phyloP scores from a whole-genome alignment of 345 rosid genomes.

The Clausena lansium region DNA sequence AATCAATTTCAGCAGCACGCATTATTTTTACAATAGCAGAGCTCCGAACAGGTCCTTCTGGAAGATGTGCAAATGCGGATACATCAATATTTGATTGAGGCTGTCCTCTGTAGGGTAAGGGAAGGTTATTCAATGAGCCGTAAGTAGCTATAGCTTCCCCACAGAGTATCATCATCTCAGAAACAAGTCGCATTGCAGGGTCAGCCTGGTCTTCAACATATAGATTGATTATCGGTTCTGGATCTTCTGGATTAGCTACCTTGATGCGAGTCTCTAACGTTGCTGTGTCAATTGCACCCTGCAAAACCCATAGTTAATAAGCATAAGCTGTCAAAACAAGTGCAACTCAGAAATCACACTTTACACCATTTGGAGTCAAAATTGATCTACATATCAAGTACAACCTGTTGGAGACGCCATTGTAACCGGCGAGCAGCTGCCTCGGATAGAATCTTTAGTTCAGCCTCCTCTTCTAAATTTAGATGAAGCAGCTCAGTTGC shows the following conservation, averaged over 20 bases:
- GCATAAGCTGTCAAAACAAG: too few species aligned
- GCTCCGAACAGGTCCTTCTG: constrained; percentile 92
- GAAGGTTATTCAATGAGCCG: constrained; percentile 69
- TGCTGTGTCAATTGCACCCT: constrained; percentile 96
- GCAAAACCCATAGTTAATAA: constrained; percentile 19
- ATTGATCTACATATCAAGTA: constrained; percentile 6
- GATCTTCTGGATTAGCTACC: constrained; percentile 84
- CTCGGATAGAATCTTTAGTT: constrained; percentile 69
- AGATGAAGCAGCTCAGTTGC: constrained; percentile 86
- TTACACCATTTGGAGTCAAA: too few species aligned
- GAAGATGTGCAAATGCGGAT: constrained; percentile 82
- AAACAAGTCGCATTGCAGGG: constrained; percentile 88
- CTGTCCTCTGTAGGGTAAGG: constrained; percentile 96
- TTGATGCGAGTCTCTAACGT: constrained; percentile 80
- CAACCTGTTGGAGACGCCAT: constrained; percentile 91
- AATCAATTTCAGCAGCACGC: constrained; percentile 93
- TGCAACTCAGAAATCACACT: too few species aligned
- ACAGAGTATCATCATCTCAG: constrained; percentile 98
- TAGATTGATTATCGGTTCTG: constrained; percentile 69
- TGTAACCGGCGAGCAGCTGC: constrained; percentile 72
- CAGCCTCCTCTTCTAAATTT: constrained; percentile 86
- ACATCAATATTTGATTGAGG: constrained; percentile 85
- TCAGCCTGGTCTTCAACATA: constrained; percentile 92
- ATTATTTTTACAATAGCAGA: constrained; percentile 67
- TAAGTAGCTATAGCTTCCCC: constrained; percentile 89